A percentile compares a stretch with the other conserved stretches of the same genome.
Evolutionary conservation across 192 early-diverging fungal genomes (phyloP).

Genomic region (Paraglomus occultum): DNA sequence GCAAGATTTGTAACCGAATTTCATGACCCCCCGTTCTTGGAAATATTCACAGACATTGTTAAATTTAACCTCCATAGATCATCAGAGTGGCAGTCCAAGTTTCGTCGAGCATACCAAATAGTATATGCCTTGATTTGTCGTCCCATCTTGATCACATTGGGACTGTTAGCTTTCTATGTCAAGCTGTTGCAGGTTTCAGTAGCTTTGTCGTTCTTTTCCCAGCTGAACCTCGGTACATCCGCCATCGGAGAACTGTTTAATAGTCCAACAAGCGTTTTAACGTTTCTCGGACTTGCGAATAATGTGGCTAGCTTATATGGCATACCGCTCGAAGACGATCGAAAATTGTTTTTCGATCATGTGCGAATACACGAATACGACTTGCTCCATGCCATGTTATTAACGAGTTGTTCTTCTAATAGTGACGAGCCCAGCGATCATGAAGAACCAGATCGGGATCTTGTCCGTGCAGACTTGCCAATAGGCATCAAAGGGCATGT

Average conservation of each 20-base stretch:
- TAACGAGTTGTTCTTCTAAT: no score
- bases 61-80: background rate
- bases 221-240: background rate
- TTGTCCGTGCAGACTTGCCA: no score
- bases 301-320: conserved; percentile 16
- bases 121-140: background rate
- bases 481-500: no score
- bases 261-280: background rate
- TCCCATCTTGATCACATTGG: background rate
- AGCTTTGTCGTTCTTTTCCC: background rate
- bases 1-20: conserved; percentile 13
- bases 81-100: background rate
- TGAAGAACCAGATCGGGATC: no score
- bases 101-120: background rate
- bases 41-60: background rate
- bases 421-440: no score
- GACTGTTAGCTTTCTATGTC: conserved; percentile 9
- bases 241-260: background rate
- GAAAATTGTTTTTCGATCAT: conserved; percentile 6
- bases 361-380: conserved; percentile 3
- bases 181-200: background rate
- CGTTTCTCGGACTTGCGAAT: conserved; percentile 10
- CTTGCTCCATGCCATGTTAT: conserved; percentile 6
- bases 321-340: background rate
- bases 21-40: conserved; percentile 15